Evolutionary conservation across 768 basidiomycete genomes (phyloP), one percentile per base, ranked within the genome.

Genomic region (Lactarius tabidus): DNA sequence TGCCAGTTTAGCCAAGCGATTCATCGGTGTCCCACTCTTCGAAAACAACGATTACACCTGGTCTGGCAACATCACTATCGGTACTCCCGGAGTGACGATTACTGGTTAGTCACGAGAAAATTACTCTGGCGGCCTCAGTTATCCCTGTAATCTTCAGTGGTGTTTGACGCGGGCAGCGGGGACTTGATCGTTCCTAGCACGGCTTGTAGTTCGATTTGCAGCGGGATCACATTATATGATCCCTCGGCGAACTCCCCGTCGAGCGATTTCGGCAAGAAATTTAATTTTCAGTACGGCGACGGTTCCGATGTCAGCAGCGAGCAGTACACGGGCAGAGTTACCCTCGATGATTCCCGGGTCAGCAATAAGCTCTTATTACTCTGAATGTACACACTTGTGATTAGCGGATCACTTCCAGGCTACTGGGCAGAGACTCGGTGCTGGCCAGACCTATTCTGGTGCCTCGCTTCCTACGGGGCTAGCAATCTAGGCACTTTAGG

Each of bases 401-500:
- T 51, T 15, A 4, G 23, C 20, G 65, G 65, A 63, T 33, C 68
- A 15, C 57, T 56, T 17, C 26, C 60, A 77, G 70, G 81, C 79
- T 10, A 69, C 67, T 3, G 71, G 71, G 45, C 84, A 84, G 70
- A 74, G 74, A 5, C 67, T 85, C 17, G 82, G 81, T 20, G 77
- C 77, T 26, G 82, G 83, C 28, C 75, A 72, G 12, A 71, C 69
- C 1, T 80, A 80, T 57, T 79, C 78, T 8, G 9, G 69, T 7
- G 73, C 71, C 68, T 82, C 63, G 6, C 56, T 68, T 52, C 0
- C 61, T 77, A 1, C 82, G 83, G n/a, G n/a, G n/a, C n/a, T n/a
- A n/a, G n/a, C n/a, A n/a, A n/a, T n/a, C n/a, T n/a, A 43, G 82
- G 81, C 8, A 60, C 82, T 8, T 69, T 81, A 39, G 81, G 81